Evolutionary conservation across 2,329 filamentous ascomycete genomes (phyloP).

Genomic region (Trichoderma asperellum): DNA sequence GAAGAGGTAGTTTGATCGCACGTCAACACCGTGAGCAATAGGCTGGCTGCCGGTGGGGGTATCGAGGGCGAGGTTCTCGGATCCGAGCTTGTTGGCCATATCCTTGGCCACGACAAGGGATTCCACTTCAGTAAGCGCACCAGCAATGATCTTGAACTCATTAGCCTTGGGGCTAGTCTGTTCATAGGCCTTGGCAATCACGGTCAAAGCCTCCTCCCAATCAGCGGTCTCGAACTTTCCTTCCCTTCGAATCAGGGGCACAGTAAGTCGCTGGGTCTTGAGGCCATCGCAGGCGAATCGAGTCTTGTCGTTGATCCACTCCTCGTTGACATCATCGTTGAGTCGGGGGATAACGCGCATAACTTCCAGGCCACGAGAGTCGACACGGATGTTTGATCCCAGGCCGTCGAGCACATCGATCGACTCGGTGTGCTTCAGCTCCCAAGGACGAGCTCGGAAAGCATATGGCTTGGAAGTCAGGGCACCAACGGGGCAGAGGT

Average conservation of each 20-base stretch:
- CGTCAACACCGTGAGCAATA: constrained; percentile 87
- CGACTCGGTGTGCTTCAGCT: constrained; percentile 93
- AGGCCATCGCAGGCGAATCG: constrained; percentile 95
- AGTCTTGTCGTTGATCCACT: constrained; percentile 99
- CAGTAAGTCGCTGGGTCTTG: constrained; percentile 93
- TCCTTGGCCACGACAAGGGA: constrained; percentile 97
- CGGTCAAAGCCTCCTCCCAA: constrained; percentile 93
- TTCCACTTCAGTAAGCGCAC: constrained; percentile 89
- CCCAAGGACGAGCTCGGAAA: constrained; percentile 95
- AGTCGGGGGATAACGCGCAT: constrained; percentile 92
- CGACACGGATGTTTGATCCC: constrained; percentile 92
- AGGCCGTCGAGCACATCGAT: constrained; percentile 92
- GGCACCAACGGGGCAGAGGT: constrained; percentile 95
- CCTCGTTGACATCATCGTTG: constrained; percentile 98
- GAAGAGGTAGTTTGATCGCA: constrained; percentile 94
- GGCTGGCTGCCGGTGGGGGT: constrained; percentile 82
- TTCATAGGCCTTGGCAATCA: constrained; percentile 81
- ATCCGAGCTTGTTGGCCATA: constrained; percentile 92
- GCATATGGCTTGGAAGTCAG: constrained; percentile 97
- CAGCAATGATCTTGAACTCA: constrained; percentile 94
- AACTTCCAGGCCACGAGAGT: constrained; percentile 90
- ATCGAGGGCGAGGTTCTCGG: constrained; percentile 92
- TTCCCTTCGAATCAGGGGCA: constrained; percentile 84
- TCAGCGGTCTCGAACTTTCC: constrained; percentile 90
- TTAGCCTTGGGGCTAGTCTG: constrained; percentile 81